These are phyloP conservation scores for Umbelopsis isabellina DNA, from an alignment of 192 early-diverging fungal genomes.

Conservation along the genomic window DNA sequence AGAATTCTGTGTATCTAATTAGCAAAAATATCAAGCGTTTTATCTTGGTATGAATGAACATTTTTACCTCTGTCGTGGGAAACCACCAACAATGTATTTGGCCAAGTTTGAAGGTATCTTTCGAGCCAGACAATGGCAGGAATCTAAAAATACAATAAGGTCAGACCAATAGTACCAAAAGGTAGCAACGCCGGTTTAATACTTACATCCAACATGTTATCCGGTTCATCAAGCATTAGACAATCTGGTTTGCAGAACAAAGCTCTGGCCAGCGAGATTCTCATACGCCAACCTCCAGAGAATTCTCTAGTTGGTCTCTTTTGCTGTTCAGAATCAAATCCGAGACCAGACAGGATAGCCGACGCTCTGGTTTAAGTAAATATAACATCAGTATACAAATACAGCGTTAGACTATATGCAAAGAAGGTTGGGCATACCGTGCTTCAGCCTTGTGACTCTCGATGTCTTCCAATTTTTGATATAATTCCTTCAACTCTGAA, in stretches of 20 bases:
- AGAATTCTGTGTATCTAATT: constrained; percentile 65
- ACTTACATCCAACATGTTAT: constrained; percentile 81
- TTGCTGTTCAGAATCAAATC: constrained; percentile 82
- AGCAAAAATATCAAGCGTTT: neutral
- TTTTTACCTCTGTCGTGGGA: constrained; percentile 89
- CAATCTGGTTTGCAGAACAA: constrained; percentile 95
- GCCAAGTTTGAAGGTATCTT: constrained; percentile 90
- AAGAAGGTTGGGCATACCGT: constrained; percentile 45
- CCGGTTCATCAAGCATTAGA: constrained; percentile 90
- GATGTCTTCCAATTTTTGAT: constrained; percentile 88
- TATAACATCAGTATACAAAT: neutral
- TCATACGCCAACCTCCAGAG: constrained; percentile 99
- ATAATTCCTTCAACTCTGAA: constrained; percentile 77
- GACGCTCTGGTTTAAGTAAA: constrained; percentile 67
- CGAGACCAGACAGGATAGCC: constrained; percentile 92
- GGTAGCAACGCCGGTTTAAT: neutral
- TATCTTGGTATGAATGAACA: neutral
- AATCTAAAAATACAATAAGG: constrained; percentile 48
- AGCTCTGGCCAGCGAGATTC: constrained; percentile 93
- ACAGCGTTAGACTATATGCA: neutral
- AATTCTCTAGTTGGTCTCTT: constrained; percentile 88
- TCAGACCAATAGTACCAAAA: neutral
- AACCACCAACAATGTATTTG: constrained; percentile 91
- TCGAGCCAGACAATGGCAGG: constrained; percentile 99
- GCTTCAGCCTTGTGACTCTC: constrained; percentile 97